phyloP scores from a whole-genome alignment of 495 filamentous ascomycete species.

The Extremus antarcticus region DNA sequence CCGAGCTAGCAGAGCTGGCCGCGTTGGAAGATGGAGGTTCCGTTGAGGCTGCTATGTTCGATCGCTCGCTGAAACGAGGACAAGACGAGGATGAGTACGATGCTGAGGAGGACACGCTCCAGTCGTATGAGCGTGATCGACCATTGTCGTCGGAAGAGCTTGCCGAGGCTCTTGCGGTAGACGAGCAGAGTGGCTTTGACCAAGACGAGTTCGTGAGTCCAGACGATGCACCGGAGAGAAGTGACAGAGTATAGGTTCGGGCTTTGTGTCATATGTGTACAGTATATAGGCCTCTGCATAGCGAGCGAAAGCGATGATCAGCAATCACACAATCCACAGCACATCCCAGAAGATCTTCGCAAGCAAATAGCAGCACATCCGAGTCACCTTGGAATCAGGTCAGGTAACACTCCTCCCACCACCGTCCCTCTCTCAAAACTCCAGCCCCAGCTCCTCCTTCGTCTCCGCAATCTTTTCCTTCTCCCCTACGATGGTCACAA shows the following conservation, averaged over 20 bases:
- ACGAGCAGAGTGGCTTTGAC: neutral
- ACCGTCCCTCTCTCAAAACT: constrained; percentile 10
- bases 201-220: neutral
- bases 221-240: neutral
- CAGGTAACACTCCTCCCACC: neutral
- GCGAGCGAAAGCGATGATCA: no score
- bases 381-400: no score
- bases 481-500: constrained; percentile 20
- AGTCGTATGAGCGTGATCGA: neutral
- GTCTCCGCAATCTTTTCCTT: constrained; percentile 16
- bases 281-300: neutral
- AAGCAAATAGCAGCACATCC: no score
- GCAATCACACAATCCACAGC: no score
- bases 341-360: no score
- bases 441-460: constrained; percentile 17
- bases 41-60: neutral
- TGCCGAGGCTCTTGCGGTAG: neutral
- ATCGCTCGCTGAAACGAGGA: neutral
- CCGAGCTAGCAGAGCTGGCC: neutral
- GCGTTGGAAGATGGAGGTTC: neutral
- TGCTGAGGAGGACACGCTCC: neutral
- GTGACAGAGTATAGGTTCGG: neutral
- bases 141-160: neutral
- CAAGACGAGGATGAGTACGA: neutral
- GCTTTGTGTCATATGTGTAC: neutral